Conservation (phyloP, 2,329 filamentous ascomycete species). For the Penicillium sumatraense region DNA sequence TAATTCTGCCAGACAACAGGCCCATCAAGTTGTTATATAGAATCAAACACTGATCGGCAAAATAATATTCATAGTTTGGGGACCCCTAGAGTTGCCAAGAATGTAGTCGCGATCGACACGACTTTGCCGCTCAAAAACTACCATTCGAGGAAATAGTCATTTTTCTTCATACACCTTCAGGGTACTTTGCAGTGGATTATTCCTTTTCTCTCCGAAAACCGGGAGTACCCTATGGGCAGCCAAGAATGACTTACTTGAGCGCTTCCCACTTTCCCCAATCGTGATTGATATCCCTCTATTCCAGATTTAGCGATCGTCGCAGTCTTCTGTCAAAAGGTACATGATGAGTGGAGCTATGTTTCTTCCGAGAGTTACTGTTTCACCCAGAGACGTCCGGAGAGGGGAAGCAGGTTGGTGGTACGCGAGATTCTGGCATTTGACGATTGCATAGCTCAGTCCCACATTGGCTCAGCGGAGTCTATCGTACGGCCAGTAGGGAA, state of each 20-base stretch:
- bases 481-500: too few species aligned
- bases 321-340: neutral
- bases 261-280: neutral
- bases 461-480: too few species aligned
- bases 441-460: neutral
- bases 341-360: neutral
- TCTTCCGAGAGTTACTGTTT: neutral
- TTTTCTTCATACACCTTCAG: neutral
- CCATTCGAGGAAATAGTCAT: neutral
- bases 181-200: neutral
- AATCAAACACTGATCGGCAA: neutral
- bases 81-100: conserved; percentile 1
- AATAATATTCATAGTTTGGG: neutral
- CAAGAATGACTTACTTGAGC: neutral
- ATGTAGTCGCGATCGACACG: neutral
- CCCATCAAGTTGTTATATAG: neutral
- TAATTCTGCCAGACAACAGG: neutral
- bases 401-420: neutral
- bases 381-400: neutral
- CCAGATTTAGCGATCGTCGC: neutral
- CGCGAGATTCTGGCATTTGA: neutral
- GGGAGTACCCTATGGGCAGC: neutral
- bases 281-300: neutral
- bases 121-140: neutral
- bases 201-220: neutral